These are phyloP conservation scores for Micractinium sp. DNA, from an alignment of 139 green algal species.

Conservation along the genomic window DNA sequence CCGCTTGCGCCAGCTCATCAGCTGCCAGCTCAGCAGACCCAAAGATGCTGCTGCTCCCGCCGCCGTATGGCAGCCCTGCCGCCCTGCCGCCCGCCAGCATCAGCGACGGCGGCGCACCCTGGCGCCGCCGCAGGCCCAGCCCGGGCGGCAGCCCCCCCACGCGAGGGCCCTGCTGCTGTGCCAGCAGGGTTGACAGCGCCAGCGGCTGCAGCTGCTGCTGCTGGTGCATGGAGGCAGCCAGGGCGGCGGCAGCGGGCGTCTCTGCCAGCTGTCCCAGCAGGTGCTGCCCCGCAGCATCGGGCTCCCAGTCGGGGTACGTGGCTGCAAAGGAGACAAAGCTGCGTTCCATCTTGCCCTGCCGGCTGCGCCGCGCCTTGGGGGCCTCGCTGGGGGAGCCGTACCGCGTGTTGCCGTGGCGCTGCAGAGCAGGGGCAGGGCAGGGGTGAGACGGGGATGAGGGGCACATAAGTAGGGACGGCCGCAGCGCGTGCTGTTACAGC, in stretches of 20 bases:
- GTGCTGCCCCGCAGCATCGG: not conserved
- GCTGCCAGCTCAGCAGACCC: constrained; percentile 26
- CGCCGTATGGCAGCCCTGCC: not conserved
- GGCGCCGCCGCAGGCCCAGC: not conserved
- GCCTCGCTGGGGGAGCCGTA: constrained; percentile 70
- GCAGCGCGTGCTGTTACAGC: too few species aligned
- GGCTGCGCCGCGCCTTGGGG: constrained; percentile 60
- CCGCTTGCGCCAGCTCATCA: not conserved
- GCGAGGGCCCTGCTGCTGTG: not conserved
- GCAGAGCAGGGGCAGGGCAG: constrained; percentile 17
- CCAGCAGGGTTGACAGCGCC: not conserved
- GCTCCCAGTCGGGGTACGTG: constrained; percentile 87
- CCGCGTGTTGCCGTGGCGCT: constrained; percentile 81
- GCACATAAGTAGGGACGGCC: too few species aligned
- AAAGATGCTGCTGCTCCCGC: constrained; percentile 17
- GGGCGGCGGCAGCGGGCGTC: constrained; percentile 3
- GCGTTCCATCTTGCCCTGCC: constrained; percentile 96
- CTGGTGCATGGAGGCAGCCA: too few species aligned
- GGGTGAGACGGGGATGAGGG: too few species aligned
- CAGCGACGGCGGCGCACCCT: not conserved
- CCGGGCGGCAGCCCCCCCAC: not conserved
- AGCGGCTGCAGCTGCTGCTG: not conserved
- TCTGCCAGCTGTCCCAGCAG: constrained; percentile 12
- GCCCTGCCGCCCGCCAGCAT: not conserved
- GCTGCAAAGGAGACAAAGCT: constrained; percentile 89